Evolutionary conservation across 768 basidiomycete species (phyloP).

Genomic region (Russula abietina): DNA sequence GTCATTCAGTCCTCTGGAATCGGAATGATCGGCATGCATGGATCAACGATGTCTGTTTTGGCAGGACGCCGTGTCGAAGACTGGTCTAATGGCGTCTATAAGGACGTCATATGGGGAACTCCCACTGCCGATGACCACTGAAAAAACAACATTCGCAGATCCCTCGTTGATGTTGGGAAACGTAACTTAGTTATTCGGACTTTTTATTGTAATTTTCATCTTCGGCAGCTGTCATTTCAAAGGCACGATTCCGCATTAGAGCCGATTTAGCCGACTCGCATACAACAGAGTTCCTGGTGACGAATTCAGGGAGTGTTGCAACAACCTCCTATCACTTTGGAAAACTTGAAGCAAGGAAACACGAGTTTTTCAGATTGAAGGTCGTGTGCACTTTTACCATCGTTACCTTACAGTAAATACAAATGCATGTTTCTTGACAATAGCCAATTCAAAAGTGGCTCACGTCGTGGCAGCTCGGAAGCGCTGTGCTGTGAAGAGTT

Average conservation of each 20-base stretch:
- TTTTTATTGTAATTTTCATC: too few relatives aligned
- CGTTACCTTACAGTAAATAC: too few relatives aligned
- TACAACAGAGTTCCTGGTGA: background rate
- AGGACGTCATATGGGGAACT: slow-evolving; percentile 54
- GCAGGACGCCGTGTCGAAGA: slow-evolving; percentile 60
- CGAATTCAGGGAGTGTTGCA: background rate
- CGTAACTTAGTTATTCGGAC: background rate
- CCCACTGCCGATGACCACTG: slow-evolving; percentile 53
- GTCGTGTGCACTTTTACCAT: too few relatives aligned
- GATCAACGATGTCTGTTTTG: slow-evolving; percentile 65
- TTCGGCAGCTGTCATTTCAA: too few relatives aligned
- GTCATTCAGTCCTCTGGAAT: slow-evolving; percentile 60
- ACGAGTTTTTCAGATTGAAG: too few relatives aligned
- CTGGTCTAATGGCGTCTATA: slow-evolving; percentile 53
- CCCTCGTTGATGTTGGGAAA: background rate
- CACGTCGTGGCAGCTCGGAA: background rate
- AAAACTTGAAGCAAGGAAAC: background rate
- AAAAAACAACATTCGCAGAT: background rate
- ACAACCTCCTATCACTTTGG: background rate
- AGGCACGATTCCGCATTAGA: background rate
- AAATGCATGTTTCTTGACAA: too few relatives aligned
- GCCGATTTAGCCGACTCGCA: background rate
- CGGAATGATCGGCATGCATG: slow-evolving; percentile 68
- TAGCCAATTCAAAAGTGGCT: too few relatives aligned
- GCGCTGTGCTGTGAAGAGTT: too few relatives aligned